Base-by-base conservation (phyloP, 1,284 basidiomycete species). In the Ganoderma lucidum region DNA sequence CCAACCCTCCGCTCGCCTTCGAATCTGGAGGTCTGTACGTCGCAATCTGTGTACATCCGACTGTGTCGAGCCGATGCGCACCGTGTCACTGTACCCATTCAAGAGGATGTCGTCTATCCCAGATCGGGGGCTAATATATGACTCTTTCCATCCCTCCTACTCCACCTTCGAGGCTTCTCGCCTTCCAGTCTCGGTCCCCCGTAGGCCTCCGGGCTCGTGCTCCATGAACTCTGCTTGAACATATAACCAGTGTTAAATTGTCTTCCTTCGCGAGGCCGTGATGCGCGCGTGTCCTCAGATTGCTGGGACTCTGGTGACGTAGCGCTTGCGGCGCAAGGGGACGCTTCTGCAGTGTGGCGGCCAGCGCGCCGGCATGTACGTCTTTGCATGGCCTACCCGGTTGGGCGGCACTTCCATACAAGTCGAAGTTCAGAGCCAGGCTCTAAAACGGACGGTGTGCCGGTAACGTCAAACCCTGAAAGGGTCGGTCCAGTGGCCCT, bases 141-240 rank as follows among this genome's bases (percentile, higher is more conserved):
- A 6, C 41, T 48, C n/a, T n/a, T 48, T 64, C 58, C 56, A 53
- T 63, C 59, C 63, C 17, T 15, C 42, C 42, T 17, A 62, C 44
- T 63, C 51, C 63, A 14, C 41, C 55, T 17, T 41, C 37, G 41
- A n/a, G 51, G 61, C 56, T 60, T 35, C 62, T 39, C n/a, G n/a
- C 42, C 66, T 59, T 63, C 44, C 19, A 63, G 66, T 37, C 65
- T 62, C 61, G 65, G 61, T 48, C 61, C 51, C 17, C 41, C 51
- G 37, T 66, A 23, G 48, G 17, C 51, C 35, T 17, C 56, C 56
- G 35, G 56, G 56, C 56, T 58, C 56, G 15, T 30, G 53, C 19
- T 35, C 66, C 66, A 56, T 53, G 45, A 68, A 68, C 63, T 62
- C 59, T 68, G 67, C 63, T 64, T 51, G 30, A 68, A 64, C 17